Evolutionary conservation across 1,284 basidiomycete genomes (phyloP).

Genomic region (Rhodotorula glutinis): DNA sequence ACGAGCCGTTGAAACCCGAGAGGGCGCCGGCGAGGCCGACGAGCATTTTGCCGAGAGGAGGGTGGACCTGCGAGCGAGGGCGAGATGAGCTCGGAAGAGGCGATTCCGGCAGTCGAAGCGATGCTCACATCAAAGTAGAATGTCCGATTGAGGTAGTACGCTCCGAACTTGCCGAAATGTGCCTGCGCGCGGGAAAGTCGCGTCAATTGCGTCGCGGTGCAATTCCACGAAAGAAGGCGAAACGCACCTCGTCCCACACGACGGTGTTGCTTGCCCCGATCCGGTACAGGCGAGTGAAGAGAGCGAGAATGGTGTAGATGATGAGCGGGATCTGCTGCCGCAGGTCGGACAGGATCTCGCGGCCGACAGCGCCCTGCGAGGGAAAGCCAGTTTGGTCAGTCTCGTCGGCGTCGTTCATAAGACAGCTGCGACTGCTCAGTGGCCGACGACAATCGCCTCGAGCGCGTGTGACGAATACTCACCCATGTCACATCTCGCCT

Average conservation of each 20-base stretch:
- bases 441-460: too few species aligned
- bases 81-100: neutral
- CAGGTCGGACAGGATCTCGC: conserved; percentile 32
- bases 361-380: conserved; percentile 16
- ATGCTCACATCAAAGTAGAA: conserved; percentile 82
- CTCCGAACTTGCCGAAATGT: conserved; percentile 97
- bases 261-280: conserved; percentile 86
- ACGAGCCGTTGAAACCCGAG: conserved; percentile 84
- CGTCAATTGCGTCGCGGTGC: too few species aligned
- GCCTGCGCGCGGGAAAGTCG: conserved; percentile 52
- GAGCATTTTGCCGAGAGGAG: conserved; percentile 97
- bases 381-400: neutral
- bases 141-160: conserved; percentile 93
- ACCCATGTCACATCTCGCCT: conserved; percentile 27
- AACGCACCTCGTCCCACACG: conserved; percentile 83
- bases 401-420: too few species aligned
- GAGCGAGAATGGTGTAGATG: conserved; percentile 86
- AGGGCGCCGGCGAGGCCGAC: conserved; percentile 89
- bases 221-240: neutral
- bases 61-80: conserved; percentile 57
- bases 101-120: neutral
- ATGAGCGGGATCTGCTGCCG: conserved; percentile 64
- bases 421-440: too few species aligned
- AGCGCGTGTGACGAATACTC: neutral
- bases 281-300: conserved; percentile 89